Base-by-base conservation (phyloP, 2,329 filamentous ascomycete genomes). In the Fusarium decemcellulare region DNA sequence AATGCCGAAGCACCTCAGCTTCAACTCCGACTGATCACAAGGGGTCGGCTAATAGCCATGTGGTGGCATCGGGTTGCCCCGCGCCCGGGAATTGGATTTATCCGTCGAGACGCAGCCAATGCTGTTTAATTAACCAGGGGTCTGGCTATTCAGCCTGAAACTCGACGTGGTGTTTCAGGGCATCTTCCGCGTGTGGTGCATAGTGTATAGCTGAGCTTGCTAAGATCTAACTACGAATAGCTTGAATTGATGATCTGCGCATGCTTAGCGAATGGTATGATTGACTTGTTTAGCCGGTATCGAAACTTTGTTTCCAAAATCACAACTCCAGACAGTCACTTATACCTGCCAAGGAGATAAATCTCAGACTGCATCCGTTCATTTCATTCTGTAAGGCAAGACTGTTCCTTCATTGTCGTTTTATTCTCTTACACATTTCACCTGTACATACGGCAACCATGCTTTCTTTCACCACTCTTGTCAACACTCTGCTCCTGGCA, bases 401-500 rank as follows among this genome's bases (percentile, higher is more conserved):
- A 6, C 32, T 39, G 16, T 18, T 4, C 7, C 12, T 34, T 39
- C 14, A 10, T 51, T 32, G 3, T 10, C 18, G 9, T 12, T 34
- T 7, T 12, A 34, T 39, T 51, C 34, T 51, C 6, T 32, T 18
- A 51, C 48, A 39, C 39, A 50, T 3, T 51, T 51, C 16, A 39
- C 12, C 10, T 23, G 3, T 51, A 6, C 7, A 51, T 4, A 14
- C 4, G 6, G 8, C 10, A 51, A 50, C 14, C 15, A 70, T 70
- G 67, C 54, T 58, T 14, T 67, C 67, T n/a, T 27, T 63, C 30
- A 44, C 58, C n/a, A 23, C 44, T 9, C 57, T 61, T 18, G 7
- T 73, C 14, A 46, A 58, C 40, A 8, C 60, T 32, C 47, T 63
- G 8, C 23, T 69, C 10, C 72, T 80, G 37, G 73, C 74, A 52